A percentile compares a stretch with the other conserved stretches of the same genome.
phyloP scores from a whole-genome alignment of 495 filamentous ascomycete species.

The Bacidia gigantensis region DNA sequence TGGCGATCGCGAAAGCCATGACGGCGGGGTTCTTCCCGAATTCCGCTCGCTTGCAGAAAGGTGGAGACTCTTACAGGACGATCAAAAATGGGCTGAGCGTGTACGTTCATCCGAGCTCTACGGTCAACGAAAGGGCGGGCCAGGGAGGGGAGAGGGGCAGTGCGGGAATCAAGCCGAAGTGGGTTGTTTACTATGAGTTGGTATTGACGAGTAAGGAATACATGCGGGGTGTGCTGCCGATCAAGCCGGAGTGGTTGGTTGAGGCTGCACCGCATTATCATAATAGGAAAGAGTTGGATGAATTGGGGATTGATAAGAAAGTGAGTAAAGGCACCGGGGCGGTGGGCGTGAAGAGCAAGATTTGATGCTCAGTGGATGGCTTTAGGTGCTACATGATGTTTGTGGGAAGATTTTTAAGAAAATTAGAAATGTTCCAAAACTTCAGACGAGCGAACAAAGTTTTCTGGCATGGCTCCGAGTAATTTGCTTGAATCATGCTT shows the following conservation, averaged over 20 bases:
- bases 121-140: constrained; percentile 45
- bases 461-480: no score
- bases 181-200: constrained; percentile 83
- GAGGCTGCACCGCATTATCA: constrained; percentile 94
- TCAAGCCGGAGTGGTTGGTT: constrained; percentile 72
- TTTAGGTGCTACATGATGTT: no score
- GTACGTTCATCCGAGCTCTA: constrained; percentile 75
- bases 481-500: no score
- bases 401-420: no score
- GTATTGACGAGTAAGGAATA: constrained; percentile 92
- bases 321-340: constrained; percentile 51
- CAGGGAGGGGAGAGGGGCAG: not conserved
- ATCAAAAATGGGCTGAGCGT: constrained; percentile 86
- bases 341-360: constrained; percentile 35
- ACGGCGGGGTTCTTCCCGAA: constrained; percentile 93
- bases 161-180: constrained; percentile 54
- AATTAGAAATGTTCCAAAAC: no score
- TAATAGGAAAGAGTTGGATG: constrained; percentile 84
- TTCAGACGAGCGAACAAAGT: no score
- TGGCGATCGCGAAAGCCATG: constrained; percentile 73
- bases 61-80: constrained; percentile 84
- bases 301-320: constrained; percentile 65
- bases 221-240: constrained; percentile 74
- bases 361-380: no score
- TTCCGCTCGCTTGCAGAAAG: constrained; percentile 70